Percentiles rank a stretch among this genome's conserved stretches.
Conservation (phyloP, 371 early-diverging fungal genomes). For the Entomophthora muscae region DNA sequence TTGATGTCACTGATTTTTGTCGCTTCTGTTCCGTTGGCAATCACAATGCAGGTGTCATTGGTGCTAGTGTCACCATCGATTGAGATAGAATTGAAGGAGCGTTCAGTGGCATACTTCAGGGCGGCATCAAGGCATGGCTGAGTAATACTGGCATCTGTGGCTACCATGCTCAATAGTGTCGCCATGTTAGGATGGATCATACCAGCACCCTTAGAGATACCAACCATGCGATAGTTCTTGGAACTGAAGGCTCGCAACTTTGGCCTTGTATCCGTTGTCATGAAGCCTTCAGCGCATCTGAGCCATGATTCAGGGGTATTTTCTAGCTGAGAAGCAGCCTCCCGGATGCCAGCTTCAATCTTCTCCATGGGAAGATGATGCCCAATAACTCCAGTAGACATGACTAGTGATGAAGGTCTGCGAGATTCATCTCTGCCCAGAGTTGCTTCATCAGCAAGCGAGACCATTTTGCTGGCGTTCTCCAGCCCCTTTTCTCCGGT, state of each 20-base stretch:
- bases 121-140: slow-evolving; percentile 46
- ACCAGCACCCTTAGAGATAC: slow-evolving; percentile 90
- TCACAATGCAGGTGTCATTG: slow-evolving; percentile 75
- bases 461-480: slow-evolving; percentile 57
- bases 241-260: slow-evolving; percentile 56
- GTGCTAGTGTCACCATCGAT: slow-evolving; percentile 94
- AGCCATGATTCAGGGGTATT: slow-evolving; percentile 50
- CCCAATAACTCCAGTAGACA: slow-evolving; percentile 96
- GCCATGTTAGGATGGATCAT: slow-evolving; percentile 94
- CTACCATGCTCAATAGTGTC: slow-evolving; percentile 70
- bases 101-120: slow-evolving; percentile 57
- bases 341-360: slow-evolving; percentile 50
- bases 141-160: slow-evolving; percentile 62
- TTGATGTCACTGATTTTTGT: slow-evolving; percentile 16
- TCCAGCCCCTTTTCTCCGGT: slow-evolving; percentile 70
- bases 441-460: slow-evolving; percentile 25
- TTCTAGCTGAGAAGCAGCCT: slow-evolving; percentile 26
- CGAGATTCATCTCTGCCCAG: slow-evolving; percentile 10
- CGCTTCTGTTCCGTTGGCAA: slow-evolving; percentile 66
- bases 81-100: slow-evolving; percentile 84
- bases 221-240: slow-evolving; percentile 51
- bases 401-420: slow-evolving; percentile 38
- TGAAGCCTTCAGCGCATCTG: slow-evolving; percentile 65
- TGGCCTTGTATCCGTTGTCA: slow-evolving; percentile 96
- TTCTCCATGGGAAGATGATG: slow-evolving; percentile 73